These are phyloP conservation scores for Meripilus lineatus DNA, from an alignment of 1,284 basidiomycete species.

Conservation along the genomic window DNA sequence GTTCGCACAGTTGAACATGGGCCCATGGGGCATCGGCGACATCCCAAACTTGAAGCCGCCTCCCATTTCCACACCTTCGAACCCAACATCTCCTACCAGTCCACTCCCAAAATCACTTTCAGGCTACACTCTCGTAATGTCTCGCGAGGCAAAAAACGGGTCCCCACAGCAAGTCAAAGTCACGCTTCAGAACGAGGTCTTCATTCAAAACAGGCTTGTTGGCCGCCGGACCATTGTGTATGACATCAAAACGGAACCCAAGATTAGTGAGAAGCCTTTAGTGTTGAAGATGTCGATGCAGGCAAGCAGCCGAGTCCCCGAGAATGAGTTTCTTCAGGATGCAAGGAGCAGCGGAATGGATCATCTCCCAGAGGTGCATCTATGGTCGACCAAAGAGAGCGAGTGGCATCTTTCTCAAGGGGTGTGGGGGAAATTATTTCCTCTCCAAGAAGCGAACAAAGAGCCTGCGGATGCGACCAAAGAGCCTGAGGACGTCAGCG, in stretches of 20 bases:
- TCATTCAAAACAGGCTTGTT: slow-evolving; percentile 5
- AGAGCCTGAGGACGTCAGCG: not conserved
- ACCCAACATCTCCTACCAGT: too few species aligned
- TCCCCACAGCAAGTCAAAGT: not conserved
- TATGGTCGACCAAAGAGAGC: not conserved
- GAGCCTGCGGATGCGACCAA: not conserved
- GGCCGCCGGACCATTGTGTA: slow-evolving; percentile 3
- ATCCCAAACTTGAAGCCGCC: not conserved
- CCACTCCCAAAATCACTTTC: not conserved
- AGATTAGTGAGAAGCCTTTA: not conserved
- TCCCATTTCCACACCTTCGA: not conserved
- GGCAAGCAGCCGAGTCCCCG: not conserved
- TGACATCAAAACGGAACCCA: not conserved
- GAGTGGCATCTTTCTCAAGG: not conserved
- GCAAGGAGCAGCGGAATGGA: not conserved
- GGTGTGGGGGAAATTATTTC: not conserved
- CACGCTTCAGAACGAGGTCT: slow-evolving; percentile 1
- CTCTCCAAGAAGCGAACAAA: not conserved
- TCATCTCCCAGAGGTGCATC: slow-evolving; percentile 6
- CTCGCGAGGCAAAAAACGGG: not conserved
- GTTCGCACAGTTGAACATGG: not conserved
- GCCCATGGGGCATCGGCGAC: not conserved
- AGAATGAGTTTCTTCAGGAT: not conserved
- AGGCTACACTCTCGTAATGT: not conserved
- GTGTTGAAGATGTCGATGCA: slow-evolving; percentile 6